phyloP scores from a whole-genome alignment of 352 stramenopile genomes.

The Pythium plurisporium region DNA sequence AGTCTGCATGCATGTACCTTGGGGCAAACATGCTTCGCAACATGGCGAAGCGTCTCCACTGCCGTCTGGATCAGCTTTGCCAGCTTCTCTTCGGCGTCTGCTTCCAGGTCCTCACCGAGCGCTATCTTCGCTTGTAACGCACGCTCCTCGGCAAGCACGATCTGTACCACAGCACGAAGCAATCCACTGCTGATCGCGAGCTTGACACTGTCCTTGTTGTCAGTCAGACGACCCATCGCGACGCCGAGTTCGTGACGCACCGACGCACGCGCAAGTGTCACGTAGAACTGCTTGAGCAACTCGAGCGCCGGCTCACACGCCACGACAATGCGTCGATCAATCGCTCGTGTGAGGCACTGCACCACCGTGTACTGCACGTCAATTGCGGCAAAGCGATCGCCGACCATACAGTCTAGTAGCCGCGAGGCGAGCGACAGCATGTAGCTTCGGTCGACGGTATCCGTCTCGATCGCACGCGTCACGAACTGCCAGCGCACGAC shows the following conservation, averaged over 20 bases:
- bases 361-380: constrained; percentile 21
- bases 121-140: neutral
- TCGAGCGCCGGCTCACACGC: constrained; percentile 23
- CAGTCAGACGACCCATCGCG: constrained; percentile 27
- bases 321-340: constrained; percentile 10
- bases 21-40: constrained; percentile 23
- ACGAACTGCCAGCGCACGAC: constrained; percentile 14
- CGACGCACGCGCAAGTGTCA: constrained; percentile 34
- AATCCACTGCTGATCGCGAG: constrained; percentile 27
- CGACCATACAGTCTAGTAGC: constrained; percentile 7
- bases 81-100: constrained; percentile 9
- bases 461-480: neutral
- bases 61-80: neutral
- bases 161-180: constrained; percentile 41
- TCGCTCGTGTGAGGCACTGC: neutral
- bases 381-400: constrained; percentile 20
- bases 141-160: constrained; percentile 28
- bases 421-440: neutral
- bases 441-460: neutral
- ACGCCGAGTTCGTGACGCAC: constrained; percentile 31
- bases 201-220: constrained; percentile 51
- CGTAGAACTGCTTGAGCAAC: constrained; percentile 74
- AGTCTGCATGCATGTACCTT: neutral
- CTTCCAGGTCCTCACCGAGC: neutral
- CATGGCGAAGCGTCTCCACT: constrained; percentile 16